Evolutionary conservation across 768 basidiomycete species (phyloP), one percentile per base, ranked within the genome.

Genomic region (Hygrocybe coccinea): DNA sequence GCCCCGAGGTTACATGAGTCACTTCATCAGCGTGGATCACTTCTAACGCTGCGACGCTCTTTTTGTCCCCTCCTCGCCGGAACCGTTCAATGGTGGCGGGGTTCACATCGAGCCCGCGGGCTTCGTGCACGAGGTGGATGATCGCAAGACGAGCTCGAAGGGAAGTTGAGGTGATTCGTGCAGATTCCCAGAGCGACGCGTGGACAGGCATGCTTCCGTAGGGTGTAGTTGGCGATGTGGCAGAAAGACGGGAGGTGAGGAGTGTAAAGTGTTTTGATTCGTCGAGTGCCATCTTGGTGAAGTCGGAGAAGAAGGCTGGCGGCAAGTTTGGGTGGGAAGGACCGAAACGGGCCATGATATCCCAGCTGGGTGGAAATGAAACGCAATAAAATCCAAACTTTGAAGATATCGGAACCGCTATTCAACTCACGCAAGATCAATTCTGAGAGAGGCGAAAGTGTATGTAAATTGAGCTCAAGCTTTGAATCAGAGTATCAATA

Each of bases 51-150:
- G 75, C 68, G 41, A 89, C 86, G 41, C 81, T 87, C 53, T 86
- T 85, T 35, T 56, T 56, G 64, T 90, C 88, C 19, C 85, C 83
- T 11, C 83, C 84, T 36, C 79, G 76, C 5, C 80, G 73, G 63
- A 90, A 88, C 52, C 83, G 80, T 59, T 81, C 84, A 51, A 93
- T 90, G 5, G 88, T 90, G 19, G 76, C 76, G 0, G 89, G 91
- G 64, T 93, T 91, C 52, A 91, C 86, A 69, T 91, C 91, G 15
- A 93, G 74, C 4, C 90, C 90, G 24, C 89, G 74, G 2, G 89
- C 89, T 74, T 91, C 89, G 65, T 90, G 89, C 1, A 91, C 88
- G 14, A 92, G 81, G 61, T 91, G 89, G 62, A 94, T 88, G 67
- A 91, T 91, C 1, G 87, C 87, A 35, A 91, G 80, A 12, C 89